Conservation (phyloP, 768 basidiomycete genomes). For the Amanita phalloides region DNA sequence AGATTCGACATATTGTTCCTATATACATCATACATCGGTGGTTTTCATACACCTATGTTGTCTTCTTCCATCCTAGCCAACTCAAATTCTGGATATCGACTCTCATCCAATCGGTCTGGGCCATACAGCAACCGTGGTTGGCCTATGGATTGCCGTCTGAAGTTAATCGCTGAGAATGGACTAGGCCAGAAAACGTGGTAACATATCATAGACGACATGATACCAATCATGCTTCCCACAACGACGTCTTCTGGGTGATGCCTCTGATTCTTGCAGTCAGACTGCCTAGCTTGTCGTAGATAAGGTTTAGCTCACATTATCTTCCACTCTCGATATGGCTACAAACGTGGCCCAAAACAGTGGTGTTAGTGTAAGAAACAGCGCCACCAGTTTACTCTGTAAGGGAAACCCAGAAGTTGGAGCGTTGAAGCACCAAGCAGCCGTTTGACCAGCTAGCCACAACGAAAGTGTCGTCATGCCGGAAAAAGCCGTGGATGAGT, state of each 20-base stretch:
- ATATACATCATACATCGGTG: conserved; percentile 9
- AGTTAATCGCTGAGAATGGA: conserved; percentile 36
- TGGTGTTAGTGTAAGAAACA: conserved; percentile 41
- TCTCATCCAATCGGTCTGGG: conserved; percentile 12
- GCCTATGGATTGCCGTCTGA: conserved; percentile 17
- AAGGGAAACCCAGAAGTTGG: conserved; percentile 23
- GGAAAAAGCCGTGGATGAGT: conserved; percentile 55
- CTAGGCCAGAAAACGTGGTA: conserved; percentile 60
- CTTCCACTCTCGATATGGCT: conserved; percentile 50
- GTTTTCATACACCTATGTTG: conserved; percentile 24
- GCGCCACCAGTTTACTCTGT: conserved; percentile 35
- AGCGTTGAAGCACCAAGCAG: conserved; percentile 40
- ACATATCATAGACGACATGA: conserved; percentile 32
- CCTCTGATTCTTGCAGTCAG: conserved; percentile 23
- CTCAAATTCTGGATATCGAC: conserved; percentile 27
- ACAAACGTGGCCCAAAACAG: conserved; percentile 50
- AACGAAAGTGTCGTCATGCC: conserved; percentile 56
- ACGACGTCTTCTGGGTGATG: conserved; percentile 66
- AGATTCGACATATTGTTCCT: conserved; percentile 10
- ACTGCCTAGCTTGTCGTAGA: background rate
- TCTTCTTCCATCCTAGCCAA: conserved; percentile 33
- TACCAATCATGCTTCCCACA: conserved; percentile 49
- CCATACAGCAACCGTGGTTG: conserved; percentile 34
- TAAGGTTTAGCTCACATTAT: conserved; percentile 39
- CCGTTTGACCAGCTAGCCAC: conserved; percentile 55